These are phyloP conservation scores for Hypseocharis bilobata DNA, from an alignment of 441 rosid species.

Conservation along the genomic window DNA sequence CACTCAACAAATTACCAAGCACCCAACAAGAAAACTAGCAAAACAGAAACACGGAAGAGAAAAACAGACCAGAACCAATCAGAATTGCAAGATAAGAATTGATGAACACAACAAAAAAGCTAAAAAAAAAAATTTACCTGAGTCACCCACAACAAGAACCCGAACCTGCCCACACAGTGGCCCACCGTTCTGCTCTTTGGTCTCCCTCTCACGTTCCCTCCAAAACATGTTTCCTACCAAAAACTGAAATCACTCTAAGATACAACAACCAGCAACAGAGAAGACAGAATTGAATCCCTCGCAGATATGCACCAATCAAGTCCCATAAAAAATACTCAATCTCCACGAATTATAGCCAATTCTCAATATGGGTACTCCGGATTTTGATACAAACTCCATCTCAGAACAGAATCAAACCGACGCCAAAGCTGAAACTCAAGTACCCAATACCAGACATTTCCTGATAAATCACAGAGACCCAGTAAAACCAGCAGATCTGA, in stretches of 20 bases:
- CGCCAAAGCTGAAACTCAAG: neutral
- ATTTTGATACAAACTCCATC: neutral
- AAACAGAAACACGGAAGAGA: no score
- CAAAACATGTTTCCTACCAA: constrained; percentile 51
- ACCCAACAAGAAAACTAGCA: no score
- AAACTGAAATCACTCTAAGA: constrained; percentile 1
- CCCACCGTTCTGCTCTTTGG: constrained; percentile 59
- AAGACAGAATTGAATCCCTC: neutral
- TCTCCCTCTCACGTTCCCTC: constrained; percentile 84
- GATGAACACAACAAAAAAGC: neutral
- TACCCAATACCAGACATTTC: neutral
- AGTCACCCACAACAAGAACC: constrained; percentile 92
- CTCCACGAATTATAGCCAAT: neutral
- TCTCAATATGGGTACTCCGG: neutral
- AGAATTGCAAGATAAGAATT: neutral
- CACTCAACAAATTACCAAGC: no score
- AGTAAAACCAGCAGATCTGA: neutral
- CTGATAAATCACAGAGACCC: neutral
- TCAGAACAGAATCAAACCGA: neutral
- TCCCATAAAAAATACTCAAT: neutral
- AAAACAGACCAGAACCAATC: neutral
- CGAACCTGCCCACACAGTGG: constrained; percentile 89
- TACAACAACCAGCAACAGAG: neutral
- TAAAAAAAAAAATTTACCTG: constrained; percentile 40
- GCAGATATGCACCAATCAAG: constrained; percentile 1